Conservation (phyloP, 208 protist genomes). For the Polymyxa betae region DNA sequence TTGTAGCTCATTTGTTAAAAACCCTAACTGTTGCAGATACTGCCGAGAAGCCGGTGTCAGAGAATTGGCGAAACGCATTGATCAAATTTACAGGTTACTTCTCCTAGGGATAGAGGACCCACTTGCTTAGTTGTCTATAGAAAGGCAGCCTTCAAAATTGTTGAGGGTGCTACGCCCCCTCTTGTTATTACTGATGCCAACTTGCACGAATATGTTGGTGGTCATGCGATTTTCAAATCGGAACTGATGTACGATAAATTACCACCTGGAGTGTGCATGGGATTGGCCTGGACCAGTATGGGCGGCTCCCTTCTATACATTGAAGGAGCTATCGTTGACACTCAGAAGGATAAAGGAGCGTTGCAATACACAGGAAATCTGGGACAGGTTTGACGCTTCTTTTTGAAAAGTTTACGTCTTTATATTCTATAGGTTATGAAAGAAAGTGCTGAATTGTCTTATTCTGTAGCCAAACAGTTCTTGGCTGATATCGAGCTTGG, state of each 20-base stretch:
- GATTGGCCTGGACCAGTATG: slow-evolving; percentile 79
- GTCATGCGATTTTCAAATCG: slow-evolving; percentile 69
- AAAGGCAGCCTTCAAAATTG: slow-evolving; percentile 57
- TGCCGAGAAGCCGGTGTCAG: slow-evolving; percentile 82
- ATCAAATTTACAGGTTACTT: slow-evolving; percentile 79
- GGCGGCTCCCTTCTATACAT: slow-evolving; percentile 69
- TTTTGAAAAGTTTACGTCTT: no score
- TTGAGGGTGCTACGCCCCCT: slow-evolving; percentile 30
- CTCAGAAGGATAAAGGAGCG: neutral
- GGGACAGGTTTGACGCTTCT: neutral
- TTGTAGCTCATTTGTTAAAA: neutral
- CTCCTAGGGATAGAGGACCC: slow-evolving; percentile 74
- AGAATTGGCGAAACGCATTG: slow-evolving; percentile 81
- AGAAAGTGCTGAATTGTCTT: slow-evolving; percentile 78
- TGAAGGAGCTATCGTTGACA: slow-evolving; percentile 41
- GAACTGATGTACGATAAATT: slow-evolving; percentile 73
- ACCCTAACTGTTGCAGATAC: no score
- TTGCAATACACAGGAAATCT: neutral
- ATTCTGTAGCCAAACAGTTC: slow-evolving; percentile 57
- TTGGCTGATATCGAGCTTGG: slow-evolving; percentile 52
- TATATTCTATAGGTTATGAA: slow-evolving; percentile 78
- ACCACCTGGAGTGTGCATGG: slow-evolving; percentile 79
- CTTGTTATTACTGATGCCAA: slow-evolving; percentile 58
- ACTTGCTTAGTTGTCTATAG: no score
- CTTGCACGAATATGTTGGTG: slow-evolving; percentile 73